Evolutionary conservation across 2,329 filamentous ascomycete species (phyloP), one percentile per base, ranked within the genome.

Genomic region (Alternaria panax): DNA sequence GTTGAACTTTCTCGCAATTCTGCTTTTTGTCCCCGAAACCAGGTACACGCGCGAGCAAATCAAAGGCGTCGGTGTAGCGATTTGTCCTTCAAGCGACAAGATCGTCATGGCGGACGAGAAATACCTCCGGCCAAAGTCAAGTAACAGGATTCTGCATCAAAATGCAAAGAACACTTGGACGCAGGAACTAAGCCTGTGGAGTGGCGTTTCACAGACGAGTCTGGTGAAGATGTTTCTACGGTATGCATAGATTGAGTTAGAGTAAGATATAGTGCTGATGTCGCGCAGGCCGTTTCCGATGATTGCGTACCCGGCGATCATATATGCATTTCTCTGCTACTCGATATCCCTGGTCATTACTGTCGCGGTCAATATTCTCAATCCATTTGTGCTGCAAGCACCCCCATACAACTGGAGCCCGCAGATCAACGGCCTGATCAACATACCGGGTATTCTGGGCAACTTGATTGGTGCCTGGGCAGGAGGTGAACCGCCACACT

Each of bases 391-490:
- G n/a, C 66, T 80, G 16, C 74, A 79, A 65, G 77, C 77, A 1
- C 75, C 76, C 5, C 78, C 78, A 2, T 80, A 79, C 62, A 75
- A 67, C 40, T 79, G 73, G 70, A 65, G 62, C 3, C 70, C 78
- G 5, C 63, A 72, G 27, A 70, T 79, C 47, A 78, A 78, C 45
- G 78, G 77, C 14, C 64, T 80, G 22, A 78, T 80, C 65, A 79
- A 80, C 46, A 79, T 80, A 32, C 75, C 78, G 16, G 78, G 73
- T 4, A 52, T 80, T 2, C 45, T 83, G 18, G 82, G 82, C 11
- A 82, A 83, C 52, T 30, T 83, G 2, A 59, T 78, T 34, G 81
- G 81, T 5, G 74, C 79, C 27, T 80, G 72, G 55, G 71, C 77
- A 4, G 81, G 82, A 22, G 63, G 66, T 67, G 51, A 59, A 57